phyloP scores from a whole-genome alignment of 2,329 filamentous ascomycete species.

The Rachicladosporium sp. region DNA sequence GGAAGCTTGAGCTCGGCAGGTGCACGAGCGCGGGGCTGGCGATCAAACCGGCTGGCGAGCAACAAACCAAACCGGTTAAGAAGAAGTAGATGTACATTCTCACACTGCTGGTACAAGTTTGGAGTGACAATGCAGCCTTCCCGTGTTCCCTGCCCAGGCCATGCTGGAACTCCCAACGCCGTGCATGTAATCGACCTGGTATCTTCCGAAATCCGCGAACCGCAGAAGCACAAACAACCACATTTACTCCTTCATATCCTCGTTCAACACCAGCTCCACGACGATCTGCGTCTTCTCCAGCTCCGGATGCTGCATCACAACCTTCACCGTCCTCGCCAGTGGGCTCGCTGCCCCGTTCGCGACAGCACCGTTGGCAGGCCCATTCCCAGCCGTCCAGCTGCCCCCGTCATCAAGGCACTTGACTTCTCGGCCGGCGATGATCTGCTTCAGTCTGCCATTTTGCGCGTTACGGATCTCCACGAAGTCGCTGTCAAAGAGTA shows the following conservation, averaged over 20 bases:
- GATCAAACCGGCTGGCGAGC: too few species aligned
- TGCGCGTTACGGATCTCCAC: conserved; percentile 95
- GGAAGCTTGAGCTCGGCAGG: too few species aligned
- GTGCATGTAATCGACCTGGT: not conserved
- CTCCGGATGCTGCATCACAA: conserved; percentile 90
- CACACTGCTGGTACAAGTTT: too few species aligned
- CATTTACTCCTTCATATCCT: conserved; percentile 41
- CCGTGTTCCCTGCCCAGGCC: not conserved
- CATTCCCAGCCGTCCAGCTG: conserved; percentile 37
- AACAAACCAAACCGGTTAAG: too few species aligned
- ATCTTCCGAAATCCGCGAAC: not conserved
- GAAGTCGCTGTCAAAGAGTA: conserved; percentile 92
- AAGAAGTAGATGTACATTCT: too few species aligned
- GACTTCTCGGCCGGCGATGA: conserved; percentile 84
- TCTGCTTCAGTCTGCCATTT: conserved; percentile 84
- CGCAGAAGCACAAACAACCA: not conserved
- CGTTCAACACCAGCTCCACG: conserved; percentile 83
- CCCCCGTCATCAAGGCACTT: conserved; percentile 79
- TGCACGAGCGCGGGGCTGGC: too few species aligned
- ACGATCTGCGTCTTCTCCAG: conserved; percentile 74
- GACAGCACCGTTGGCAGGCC: too few species aligned
- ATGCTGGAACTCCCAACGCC: not conserved
- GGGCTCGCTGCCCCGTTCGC: too few species aligned
- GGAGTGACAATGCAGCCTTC: not conserved
- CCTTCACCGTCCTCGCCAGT: conserved; percentile 65